Conservation (phyloP, 1,139 yeast genomes). For the Pichiaceae sp. region DNA sequence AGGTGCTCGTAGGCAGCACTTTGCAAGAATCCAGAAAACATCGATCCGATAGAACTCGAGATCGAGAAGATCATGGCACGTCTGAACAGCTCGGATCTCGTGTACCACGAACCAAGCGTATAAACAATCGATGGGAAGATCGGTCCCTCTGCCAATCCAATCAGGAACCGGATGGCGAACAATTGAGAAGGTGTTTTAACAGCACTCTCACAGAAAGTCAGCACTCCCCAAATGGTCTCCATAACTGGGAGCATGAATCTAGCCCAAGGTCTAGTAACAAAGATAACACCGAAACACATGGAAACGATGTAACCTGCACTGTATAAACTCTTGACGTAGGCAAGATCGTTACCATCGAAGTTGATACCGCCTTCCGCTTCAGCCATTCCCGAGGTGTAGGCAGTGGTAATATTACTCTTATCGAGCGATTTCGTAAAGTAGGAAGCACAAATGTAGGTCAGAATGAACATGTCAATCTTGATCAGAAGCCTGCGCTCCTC, state of each 20-base stretch:
- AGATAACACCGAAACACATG: conserved; percentile 24
- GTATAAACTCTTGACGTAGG: conserved; percentile 51
- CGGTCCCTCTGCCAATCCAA: conserved; percentile 59
- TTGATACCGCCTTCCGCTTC: conserved; percentile 48
- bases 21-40: conserved; percentile 38
- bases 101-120: conserved; percentile 55
- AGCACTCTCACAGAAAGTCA: conserved; percentile 9
- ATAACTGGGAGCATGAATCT: conserved; percentile 12
- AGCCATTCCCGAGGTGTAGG: conserved; percentile 57
- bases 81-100: conserved; percentile 23
- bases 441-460: conserved; percentile 48
- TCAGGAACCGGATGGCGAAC: conserved; percentile 47
- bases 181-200: conserved; percentile 32
- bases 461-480: conserved; percentile 54
- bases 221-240: conserved; percentile 8
- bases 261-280: conserved; percentile 26
- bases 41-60: conserved; percentile 37
- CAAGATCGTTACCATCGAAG: conserved; percentile 62
- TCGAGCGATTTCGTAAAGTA: conserved; percentile 70
- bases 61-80: conserved; percentile 37
- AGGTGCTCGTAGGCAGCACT: conserved; percentile 28
- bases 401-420: conserved; percentile 51
- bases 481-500: conserved; percentile 34
- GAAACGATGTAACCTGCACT: conserved; percentile 47
- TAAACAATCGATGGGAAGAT: conserved; percentile 54